A percentile compares a stretch with the other conserved stretches of the same genome.
Conservation (phyloP, 2,329 filamentous ascomycete species). For the Colletotrichum karsti region DNA sequence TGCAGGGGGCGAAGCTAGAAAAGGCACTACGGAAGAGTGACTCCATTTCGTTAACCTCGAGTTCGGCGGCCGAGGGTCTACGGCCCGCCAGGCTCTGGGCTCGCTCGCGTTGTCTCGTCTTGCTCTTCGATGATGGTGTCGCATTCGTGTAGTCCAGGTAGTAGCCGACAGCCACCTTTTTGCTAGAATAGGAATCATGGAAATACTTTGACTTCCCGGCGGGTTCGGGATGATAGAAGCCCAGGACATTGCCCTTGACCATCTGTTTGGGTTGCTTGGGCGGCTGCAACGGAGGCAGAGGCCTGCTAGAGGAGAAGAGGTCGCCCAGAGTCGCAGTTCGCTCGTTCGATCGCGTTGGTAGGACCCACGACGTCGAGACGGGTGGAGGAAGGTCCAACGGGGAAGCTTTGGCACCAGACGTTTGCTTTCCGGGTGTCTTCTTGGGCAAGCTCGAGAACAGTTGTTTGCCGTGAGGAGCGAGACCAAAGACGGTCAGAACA, state of each 20-base stretch:
- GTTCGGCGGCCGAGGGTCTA: slow-evolving; percentile 63
- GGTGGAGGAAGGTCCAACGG: slow-evolving; percentile 70
- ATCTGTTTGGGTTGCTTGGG: slow-evolving; percentile 77
- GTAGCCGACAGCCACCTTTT: slow-evolving; percentile 71
- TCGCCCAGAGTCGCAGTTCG: slow-evolving; percentile 75
- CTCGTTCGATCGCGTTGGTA: slow-evolving; percentile 51
- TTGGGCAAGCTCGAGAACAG: slow-evolving; percentile 84
- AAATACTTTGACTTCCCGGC: slow-evolving; percentile 63
- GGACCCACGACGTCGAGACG: slow-evolving; percentile 73
- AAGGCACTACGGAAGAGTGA: slow-evolving; percentile 80
- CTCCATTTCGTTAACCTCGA: slow-evolving; percentile 74
- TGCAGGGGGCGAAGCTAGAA: slow-evolving; percentile 80
- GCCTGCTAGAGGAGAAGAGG: slow-evolving; percentile 74
- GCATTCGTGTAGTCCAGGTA: slow-evolving; percentile 78
- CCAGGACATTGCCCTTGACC: slow-evolving; percentile 67
- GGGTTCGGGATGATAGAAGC: slow-evolving; percentile 63
- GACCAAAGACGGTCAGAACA: slow-evolving; percentile 81
- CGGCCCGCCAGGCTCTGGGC: slow-evolving; percentile 72
- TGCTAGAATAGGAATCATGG: slow-evolving; percentile 70
- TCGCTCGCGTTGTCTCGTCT: slow-evolving; percentile 75
- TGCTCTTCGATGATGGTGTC: slow-evolving; percentile 60
- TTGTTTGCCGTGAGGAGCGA: slow-evolving; percentile 77
- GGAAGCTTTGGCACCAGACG: not conserved
- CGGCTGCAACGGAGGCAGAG: slow-evolving; percentile 71
- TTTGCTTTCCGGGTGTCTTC: slow-evolving; percentile 66